Conservation (phyloP, 1,284 basidiomycete species). For the Tremellales sp. region DNA sequence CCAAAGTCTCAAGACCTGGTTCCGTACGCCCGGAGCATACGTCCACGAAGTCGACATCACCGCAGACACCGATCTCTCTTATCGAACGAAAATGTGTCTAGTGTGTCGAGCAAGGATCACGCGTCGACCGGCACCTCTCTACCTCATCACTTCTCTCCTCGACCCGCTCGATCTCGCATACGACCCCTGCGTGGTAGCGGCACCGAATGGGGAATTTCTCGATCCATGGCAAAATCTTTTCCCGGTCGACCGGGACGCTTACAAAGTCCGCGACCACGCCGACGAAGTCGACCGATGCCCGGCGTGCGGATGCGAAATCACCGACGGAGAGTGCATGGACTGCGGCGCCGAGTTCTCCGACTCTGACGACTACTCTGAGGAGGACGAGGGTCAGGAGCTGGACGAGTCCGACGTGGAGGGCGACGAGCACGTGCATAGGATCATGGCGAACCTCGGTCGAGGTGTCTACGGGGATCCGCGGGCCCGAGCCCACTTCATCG, state of each 20-base stretch:
- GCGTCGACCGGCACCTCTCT: conserved; percentile 38
- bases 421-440: conserved; percentile 7
- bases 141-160: conserved; percentile 32
- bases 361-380: conserved; percentile 11
- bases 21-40: conserved; percentile 40
- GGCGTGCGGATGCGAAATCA: conserved; percentile 35
- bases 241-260: conserved; percentile 23
- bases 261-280: conserved; percentile 28
- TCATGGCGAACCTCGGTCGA: not conserved
- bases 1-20: conserved; percentile 38
- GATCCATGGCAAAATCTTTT: conserved; percentile 37
- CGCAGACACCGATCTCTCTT: conserved; percentile 25
- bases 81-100: conserved; percentile 42
- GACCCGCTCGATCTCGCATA: conserved; percentile 28
- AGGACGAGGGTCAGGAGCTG: conserved; percentile 5
- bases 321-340: conserved; percentile 22
- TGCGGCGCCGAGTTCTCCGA: conserved; percentile 33
- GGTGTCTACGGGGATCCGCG: not conserved
- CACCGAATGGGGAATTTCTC: not conserved
- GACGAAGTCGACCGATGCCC: conserved; percentile 36
- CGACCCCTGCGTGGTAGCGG: conserved; percentile 1
- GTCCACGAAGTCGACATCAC: conserved; percentile 15
- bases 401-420: conserved; percentile 11
- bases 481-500: not conserved
- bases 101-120: conserved; percentile 40